These are phyloP conservation scores for Urostyla sp. DNA, from an alignment of 73 alveolate species.

Conservation along the genomic window DNA sequence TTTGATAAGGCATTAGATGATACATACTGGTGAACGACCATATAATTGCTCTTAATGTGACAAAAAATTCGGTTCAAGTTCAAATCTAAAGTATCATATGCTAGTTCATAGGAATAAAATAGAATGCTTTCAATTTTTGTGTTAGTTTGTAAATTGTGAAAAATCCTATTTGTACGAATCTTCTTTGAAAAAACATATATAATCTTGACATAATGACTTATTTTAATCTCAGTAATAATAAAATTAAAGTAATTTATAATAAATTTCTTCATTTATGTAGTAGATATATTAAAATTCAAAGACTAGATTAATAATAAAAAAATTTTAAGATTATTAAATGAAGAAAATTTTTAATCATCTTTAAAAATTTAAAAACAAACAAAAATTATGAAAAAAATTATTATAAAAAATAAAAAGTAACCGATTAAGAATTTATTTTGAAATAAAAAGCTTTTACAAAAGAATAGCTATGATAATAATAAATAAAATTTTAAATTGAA, in stretches of 20 bases:
- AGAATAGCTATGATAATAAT: no score
- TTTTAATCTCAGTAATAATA: background rate
- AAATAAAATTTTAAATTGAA: no score
- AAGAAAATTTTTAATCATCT: background rate
- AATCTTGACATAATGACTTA: background rate
- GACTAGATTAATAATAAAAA: background rate
- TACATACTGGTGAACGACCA: conserved; percentile 71
- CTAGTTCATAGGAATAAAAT: conserved; percentile 56
- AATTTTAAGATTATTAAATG: background rate
- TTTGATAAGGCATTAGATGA: conserved; percentile 64
- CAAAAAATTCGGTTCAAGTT: conserved; percentile 66
- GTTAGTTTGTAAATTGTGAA: conserved; percentile 7
- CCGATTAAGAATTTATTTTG: no score
- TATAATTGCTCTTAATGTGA: conserved; percentile 52
- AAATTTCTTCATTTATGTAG: background rate
- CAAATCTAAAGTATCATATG: conserved; percentile 65
- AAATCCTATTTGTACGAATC: conserved; percentile 4
- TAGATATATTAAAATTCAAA: conserved; percentile 15
- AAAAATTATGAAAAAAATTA: no score
- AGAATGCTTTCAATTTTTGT: conserved; percentile 16
- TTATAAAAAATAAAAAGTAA: no score
- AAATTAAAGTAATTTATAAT: background rate
- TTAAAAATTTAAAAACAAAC: no score
- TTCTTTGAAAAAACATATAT: conserved; percentile 17
- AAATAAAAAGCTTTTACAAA: no score